Conservation (phyloP, 345 rosid species). For the Clarkia xantiana region DNA sequence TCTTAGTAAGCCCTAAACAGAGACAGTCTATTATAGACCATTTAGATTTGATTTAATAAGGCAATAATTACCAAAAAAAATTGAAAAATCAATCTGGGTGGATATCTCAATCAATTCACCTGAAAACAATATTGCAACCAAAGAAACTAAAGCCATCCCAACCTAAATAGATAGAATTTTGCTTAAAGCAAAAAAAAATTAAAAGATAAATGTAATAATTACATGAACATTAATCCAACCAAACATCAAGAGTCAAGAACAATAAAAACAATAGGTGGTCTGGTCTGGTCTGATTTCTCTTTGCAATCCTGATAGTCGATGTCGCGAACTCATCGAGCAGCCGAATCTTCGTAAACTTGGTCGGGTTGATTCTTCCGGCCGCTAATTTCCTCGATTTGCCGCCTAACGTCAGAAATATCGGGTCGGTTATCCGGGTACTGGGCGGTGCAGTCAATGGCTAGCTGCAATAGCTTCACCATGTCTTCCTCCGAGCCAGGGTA, state of each 20-base stretch:
- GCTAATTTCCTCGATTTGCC: conserved; percentile 30
- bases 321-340: too few relatives aligned
- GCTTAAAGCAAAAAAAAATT: conserved; percentile 20
- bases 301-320: too few relatives aligned
- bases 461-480: conserved; percentile 57
- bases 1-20: too few relatives aligned
- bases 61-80: neutral
- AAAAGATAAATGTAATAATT: conserved; percentile 26
- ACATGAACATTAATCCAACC: conserved; percentile 30
- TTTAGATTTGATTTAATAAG: too few relatives aligned
- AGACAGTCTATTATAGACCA: too few relatives aligned
- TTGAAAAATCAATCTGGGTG: conserved; percentile 1
- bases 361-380: conserved; percentile 10
- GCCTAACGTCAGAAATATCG: conserved; percentile 37
- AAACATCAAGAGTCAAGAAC: conserved; percentile 26
- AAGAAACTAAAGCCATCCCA: conserved; percentile 17
- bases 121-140: conserved; percentile 15
- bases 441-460: conserved; percentile 51
- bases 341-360: conserved; percentile 7
- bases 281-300: too few relatives aligned
- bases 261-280: conserved; percentile 17
- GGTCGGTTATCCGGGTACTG: conserved; percentile 63
- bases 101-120: conserved; percentile 6
- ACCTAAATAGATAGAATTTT: conserved; percentile 20
- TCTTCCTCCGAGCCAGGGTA: conserved; percentile 45